phyloP scores from a whole-genome alignment of 306 rosid genomes.

The Macrotyloma uniflorum region DNA sequence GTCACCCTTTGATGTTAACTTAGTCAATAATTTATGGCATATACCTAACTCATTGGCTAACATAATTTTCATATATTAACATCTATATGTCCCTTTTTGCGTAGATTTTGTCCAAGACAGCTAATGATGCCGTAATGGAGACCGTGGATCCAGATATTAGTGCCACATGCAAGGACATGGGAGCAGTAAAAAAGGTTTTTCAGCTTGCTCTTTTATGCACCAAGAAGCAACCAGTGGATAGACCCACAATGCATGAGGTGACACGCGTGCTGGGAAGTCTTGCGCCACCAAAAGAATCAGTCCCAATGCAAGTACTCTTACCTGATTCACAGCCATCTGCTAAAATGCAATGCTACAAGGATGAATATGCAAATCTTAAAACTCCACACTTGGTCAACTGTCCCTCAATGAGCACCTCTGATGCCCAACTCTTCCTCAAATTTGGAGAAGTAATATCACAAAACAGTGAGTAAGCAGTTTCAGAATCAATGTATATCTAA shows the following conservation, averaged over 20 bases:
- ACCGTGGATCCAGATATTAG: constrained; percentile 73
- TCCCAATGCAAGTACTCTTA: not conserved
- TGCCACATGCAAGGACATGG: constrained; percentile 70
- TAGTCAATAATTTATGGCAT: not conserved
- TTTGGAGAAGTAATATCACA: constrained; percentile 91
- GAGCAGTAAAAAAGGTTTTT: constrained; percentile 74
- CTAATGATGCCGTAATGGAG: constrained; percentile 78
- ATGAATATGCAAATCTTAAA: constrained; percentile 75
- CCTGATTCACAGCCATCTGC: constrained; percentile 44
- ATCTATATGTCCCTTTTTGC: not conserved
- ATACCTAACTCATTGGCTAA: not conserved
- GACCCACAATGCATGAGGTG: constrained; percentile 89
- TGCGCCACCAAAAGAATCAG: constrained; percentile 45
- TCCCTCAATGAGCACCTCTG: constrained; percentile 84
- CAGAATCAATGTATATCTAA: constrained; percentile 5
- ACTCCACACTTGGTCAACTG: constrained; percentile 68
- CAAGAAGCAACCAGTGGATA: constrained; percentile 75
- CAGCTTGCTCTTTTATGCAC: constrained; percentile 88
- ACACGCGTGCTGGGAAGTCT: constrained; percentile 74
- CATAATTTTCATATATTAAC: no score
- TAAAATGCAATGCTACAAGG: constrained; percentile 59
- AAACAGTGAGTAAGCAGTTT: constrained; percentile 54
- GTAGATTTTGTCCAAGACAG: constrained; percentile 80
- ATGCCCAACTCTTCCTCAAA: constrained; percentile 82
- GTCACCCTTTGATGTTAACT: not conserved